phyloP scores from a whole-genome alignment of 768 basidiomycete species.

The Pleurotus tuoliensis region DNA sequence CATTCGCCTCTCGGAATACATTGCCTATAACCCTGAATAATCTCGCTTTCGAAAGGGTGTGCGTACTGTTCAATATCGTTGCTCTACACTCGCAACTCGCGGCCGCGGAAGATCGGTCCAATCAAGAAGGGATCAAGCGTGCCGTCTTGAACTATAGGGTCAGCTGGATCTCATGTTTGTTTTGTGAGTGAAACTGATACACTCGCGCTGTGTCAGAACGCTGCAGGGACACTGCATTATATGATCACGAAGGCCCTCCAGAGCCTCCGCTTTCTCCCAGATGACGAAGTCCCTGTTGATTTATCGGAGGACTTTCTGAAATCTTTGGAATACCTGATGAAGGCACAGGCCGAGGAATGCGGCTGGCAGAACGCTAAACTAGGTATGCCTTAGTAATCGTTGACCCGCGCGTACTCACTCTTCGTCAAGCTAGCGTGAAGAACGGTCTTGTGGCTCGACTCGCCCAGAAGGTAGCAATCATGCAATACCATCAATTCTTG shows the following conservation, averaged over 20 bases:
- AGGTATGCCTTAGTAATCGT: slow-evolving; percentile 41
- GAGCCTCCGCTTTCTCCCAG: slow-evolving; percentile 41
- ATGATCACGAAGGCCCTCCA: slow-evolving; percentile 51
- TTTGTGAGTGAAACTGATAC: not conserved
- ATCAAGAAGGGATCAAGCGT: slow-evolving; percentile 78
- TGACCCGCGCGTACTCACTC: slow-evolving; percentile 10
- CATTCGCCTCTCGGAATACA: slow-evolving; percentile 49
- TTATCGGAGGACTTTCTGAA: slow-evolving; percentile 58
- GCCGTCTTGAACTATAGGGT: slow-evolving; percentile 73
- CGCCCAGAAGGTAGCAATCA: slow-evolving; percentile 55
- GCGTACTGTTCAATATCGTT: slow-evolving; percentile 81
- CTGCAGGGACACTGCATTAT: slow-evolving; percentile 71
- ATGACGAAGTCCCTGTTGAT: slow-evolving; percentile 58
- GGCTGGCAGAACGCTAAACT: slow-evolving; percentile 91
- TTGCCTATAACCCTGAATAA: slow-evolving; percentile 64
- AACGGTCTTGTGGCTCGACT: slow-evolving; percentile 82
- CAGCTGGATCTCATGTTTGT: slow-evolving; percentile 3
- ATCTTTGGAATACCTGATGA: slow-evolving; percentile 70
- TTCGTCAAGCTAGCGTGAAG: slow-evolving; percentile 56
- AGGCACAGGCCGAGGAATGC: slow-evolving; percentile 96
- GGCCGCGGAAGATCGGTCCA: slow-evolving; percentile 62
- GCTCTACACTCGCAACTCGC: slow-evolving; percentile 84
- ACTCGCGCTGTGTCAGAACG: slow-evolving; percentile 34
- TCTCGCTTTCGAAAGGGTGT: slow-evolving; percentile 78
- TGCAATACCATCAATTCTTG: not conserved